These are phyloP conservation scores for Tardiomyces depauwii DNA, from an alignment of 1,139 yeast genomes.

Conservation along the genomic window DNA sequence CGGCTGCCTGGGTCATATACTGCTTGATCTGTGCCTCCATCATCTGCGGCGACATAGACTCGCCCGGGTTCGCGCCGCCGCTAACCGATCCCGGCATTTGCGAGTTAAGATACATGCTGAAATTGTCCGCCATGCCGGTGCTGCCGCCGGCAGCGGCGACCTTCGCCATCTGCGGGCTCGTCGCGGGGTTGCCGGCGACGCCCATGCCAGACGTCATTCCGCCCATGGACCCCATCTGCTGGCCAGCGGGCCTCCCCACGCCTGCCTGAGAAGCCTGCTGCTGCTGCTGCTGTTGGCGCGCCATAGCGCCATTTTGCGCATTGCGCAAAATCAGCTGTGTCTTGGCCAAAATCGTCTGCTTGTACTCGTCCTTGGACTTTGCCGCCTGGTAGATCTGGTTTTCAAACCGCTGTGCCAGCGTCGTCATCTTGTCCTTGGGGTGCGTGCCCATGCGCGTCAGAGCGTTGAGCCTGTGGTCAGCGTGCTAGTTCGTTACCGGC, in stretches of 20 bases:
- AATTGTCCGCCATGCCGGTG: not conserved
- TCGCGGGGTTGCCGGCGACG: not conserved
- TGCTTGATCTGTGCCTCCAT: conserved; percentile 8
- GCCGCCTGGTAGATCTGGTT: not conserved
- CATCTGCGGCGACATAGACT: conserved; percentile 7
- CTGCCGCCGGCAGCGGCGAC: not conserved
- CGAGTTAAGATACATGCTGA: not conserved
- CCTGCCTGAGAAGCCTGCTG: conserved; percentile 5
- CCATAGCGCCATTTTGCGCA: not conserved
- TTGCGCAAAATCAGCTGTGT: not conserved
- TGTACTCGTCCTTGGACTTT: conserved; percentile 13
- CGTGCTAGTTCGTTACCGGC: too few relatives aligned
- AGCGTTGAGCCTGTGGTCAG: not conserved
- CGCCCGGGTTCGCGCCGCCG: conserved; percentile 3
- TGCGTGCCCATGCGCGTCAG: not conserved
- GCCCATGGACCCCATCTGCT: not conserved
- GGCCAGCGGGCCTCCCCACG: conserved; percentile 1
- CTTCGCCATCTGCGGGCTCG: not conserved
- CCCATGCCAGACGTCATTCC: not conserved
- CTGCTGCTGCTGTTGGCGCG: conserved; percentile 5
- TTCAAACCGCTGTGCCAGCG: not conserved
- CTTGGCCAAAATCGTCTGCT: conserved; percentile 14
- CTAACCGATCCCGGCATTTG: conserved; percentile 1
- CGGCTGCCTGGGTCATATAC: conserved; percentile 1
- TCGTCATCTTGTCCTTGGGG: not conserved